phyloP scores from a whole-genome alignment of 192 early-diverging fungal genomes.

The Endogone sp. region DNA sequence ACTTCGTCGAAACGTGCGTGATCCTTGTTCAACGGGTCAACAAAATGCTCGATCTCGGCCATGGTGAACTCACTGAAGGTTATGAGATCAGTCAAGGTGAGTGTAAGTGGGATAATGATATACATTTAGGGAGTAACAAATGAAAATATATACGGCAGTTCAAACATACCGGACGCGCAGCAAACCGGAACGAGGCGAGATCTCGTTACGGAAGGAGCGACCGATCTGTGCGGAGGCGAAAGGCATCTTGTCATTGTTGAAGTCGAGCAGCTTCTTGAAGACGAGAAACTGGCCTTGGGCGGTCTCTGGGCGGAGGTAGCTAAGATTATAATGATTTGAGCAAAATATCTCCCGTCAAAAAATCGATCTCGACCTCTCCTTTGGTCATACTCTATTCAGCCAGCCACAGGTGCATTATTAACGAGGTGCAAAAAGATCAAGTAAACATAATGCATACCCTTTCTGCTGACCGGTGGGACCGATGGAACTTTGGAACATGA shows the following conservation, averaged over 20 bases:
- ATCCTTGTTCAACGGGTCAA: conserved; percentile 89
- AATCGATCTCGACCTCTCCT: no score
- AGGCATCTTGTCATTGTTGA: conserved; percentile 98
- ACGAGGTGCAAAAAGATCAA: no score
- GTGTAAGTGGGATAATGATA: no score
- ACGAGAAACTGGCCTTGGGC: conserved; percentile 99
- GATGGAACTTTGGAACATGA: conserved; percentile 98
- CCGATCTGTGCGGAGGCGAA: conserved; percentile 98
- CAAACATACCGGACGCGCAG: conserved; percentile 80
- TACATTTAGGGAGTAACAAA: no score
- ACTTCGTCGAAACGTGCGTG: conserved; percentile 91
- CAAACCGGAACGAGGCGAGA: conserved; percentile 91
- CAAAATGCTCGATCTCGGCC: conserved; percentile 99
- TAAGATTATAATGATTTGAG: conserved; percentile 22
- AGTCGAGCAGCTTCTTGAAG: conserved; percentile 95
- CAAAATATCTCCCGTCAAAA: no score
- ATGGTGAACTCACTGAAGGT: conserved; percentile 89
- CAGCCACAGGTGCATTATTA: no score
- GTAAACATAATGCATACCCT: conserved; percentile 57
- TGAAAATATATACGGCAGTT: no score
- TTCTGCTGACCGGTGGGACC: conserved; percentile 95
- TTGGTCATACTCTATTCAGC: no score
- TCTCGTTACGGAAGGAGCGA: conserved; percentile 98
- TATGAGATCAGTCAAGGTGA: no score
- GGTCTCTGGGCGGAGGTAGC: conserved; percentile 97